A percentile compares a stretch with the other conserved stretches of the same genome.
Conservation (phyloP, 2,329 filamentous ascomycete species). For the Penicillium sp. region DNA sequence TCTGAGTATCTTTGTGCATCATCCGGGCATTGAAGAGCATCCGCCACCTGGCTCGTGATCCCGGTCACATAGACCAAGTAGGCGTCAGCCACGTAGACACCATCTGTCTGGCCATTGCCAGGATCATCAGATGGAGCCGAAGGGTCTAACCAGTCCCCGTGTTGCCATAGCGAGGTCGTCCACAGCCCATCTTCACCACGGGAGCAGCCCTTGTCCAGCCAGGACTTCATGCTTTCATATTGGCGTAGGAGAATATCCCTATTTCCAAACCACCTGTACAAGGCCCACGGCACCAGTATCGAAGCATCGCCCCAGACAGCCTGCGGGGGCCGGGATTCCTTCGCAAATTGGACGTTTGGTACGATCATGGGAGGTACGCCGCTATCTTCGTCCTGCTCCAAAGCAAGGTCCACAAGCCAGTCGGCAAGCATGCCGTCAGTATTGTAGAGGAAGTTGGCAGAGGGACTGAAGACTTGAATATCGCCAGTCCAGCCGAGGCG, state of each 20-base stretch:
- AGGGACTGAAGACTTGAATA: conserved; percentile 53
- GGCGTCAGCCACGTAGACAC: conserved; percentile 41
- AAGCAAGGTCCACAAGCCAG: conserved; percentile 54
- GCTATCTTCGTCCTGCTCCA: conserved; percentile 34
- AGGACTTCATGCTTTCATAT: conserved; percentile 39
- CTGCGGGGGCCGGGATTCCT: conserved; percentile 20
- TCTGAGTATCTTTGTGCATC: conserved; percentile 25
- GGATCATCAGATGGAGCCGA: conserved; percentile 38
- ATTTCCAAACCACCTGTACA: conserved; percentile 42
- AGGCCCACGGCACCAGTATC: conserved; percentile 38
- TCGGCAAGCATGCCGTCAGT: conserved; percentile 52
- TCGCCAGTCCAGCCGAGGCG: conserved; percentile 59
- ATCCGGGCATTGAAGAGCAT: conserved; percentile 22
- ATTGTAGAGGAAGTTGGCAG: conserved; percentile 58
- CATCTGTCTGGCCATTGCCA: conserved; percentile 35
- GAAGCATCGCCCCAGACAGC: conserved; percentile 46
- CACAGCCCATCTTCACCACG: conserved; percentile 39
- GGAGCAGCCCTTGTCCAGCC: conserved; percentile 38
- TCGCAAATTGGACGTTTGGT: conserved; percentile 26
- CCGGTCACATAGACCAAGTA: conserved; percentile 41
- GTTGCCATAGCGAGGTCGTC: conserved; percentile 37
- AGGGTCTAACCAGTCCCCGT: conserved; percentile 48
- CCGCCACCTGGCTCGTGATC: conserved; percentile 32
- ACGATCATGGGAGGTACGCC: conserved; percentile 37
- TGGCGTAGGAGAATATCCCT: conserved; percentile 36